Base-by-base conservation (phyloP, 1,284 basidiomycete genomes). In the Cutaneotrichosporon arboriforme region DNA sequence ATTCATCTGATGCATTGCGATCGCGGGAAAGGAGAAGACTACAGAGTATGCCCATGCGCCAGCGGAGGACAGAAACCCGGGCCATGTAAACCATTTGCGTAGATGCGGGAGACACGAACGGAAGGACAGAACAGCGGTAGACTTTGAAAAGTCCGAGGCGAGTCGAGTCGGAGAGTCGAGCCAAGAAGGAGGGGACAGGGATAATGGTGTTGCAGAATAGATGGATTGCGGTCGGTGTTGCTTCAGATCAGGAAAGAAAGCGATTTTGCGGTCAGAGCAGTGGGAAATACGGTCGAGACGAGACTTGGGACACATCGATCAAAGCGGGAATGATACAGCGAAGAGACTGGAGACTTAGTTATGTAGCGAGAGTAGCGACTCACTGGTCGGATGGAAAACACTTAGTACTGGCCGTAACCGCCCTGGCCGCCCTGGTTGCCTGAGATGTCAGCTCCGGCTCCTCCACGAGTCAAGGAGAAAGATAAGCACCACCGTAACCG, bases 351-450 rank as follows among this genome's bases (percentile, higher is more conserved):
- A 31, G 10, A 4, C 22, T 50, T 17, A 41, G 38, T 18, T n/a
- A 20, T 23, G 18, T 12, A 14, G 22, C 21, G 3, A 4, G 10
- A 8, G 21, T 26, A 7, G 20, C 5, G 10, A 49, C 48, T 20
- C 21, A 49, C 48, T 47, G 36, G 46, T 47, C 46, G 33, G 18
- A 40, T 44, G 41, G 38, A 20, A 51, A 37, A 44, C 48, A 51
- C 57, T 56, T 66, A 68, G 64, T 68, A 68, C 52, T 64, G 61
- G 55, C 68, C 65, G 62, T 65, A 67, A 42, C 61, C 60, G 44
- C 62, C 66, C 54, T 67, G 65, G 51, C 56, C 59, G 51, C 61
- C 62, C 57, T 61, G 57, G 37, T 34, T 31, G 54, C 52, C 57
- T 52, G 52, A 42, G 21, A 18, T 52, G 55, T 56, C 42, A 62